Evolutionary conservation across 108 stramenopile genomes (phyloP), one percentile per base, ranked within the genome.

Genomic region (Skeletonema marinoi): DNA sequence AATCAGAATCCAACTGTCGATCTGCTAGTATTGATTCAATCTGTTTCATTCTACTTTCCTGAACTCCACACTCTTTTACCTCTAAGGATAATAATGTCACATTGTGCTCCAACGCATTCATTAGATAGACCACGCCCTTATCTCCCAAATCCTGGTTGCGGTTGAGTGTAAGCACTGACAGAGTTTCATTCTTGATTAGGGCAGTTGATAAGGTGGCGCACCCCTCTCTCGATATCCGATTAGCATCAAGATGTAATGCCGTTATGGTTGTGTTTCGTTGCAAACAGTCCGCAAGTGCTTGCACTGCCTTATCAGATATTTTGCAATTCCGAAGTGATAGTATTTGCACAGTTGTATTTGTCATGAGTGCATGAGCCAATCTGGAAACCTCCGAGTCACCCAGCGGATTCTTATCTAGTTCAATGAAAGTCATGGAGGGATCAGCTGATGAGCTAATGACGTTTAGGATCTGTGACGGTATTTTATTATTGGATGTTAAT

Each of bases 1-100:
- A 81, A 38, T 71, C 66, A 29, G 56, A 61, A 74, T 74, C 73
- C 32, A 81, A 66, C 31, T 68, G 68, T 32, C 80, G 73, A 50
- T 74, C 66, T 29, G 29, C 6, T 39, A 81, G 60, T 50, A 81
- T 56, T 6, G 30, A 29, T 38, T 66, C 73, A 36, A 81, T 73
- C 54, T 81, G 70, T 13, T 21, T 35, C 35, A 66, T 9, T 70
- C 68, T 12, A 32, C 17, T 32, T 63, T 54, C 38, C 25, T 41
- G 33, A 19, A 59, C 60, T 0, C 70, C 74, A 56, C 74, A 75
- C 0, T 50, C 31, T 1, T 59, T n/a, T 44, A 81, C 51, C n/a
- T 81, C 74, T 65, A 81, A 14, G 3, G 69, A 65, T 0, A 39
- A 11, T 17, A 80, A 44, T 30, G 13, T 70, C 54, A 32, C 21